These are phyloP conservation scores for Colletotrichum godetiae DNA, from an alignment of 2,329 filamentous ascomycete species.

Conservation along the genomic window DNA sequence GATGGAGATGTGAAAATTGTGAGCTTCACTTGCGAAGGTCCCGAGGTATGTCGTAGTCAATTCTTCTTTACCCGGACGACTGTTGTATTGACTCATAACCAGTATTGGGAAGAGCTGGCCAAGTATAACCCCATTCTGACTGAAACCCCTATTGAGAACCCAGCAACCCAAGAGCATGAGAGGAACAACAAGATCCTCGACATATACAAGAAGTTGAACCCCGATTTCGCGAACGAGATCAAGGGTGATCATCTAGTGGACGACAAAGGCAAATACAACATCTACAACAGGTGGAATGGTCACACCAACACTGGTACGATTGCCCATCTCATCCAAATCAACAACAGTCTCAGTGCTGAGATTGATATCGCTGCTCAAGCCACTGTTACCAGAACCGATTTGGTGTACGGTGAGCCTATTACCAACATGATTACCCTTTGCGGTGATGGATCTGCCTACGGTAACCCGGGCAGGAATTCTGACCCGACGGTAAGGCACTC, in stretches of 20 bases:
- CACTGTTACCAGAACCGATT: background rate
- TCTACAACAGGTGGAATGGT: background rate
- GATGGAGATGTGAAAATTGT: background rate
- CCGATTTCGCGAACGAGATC: background rate
- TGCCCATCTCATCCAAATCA: background rate
- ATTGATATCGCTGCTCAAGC: conserved; percentile 9
- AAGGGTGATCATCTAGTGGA: background rate
- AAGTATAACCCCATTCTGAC: background rate
- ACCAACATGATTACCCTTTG: background rate
- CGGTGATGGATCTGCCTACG: background rate
- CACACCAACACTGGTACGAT: background rate
- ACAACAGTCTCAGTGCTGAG: background rate
- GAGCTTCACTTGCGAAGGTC: conserved; percentile 8
- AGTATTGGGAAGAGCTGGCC: background rate
- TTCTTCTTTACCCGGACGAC: background rate
- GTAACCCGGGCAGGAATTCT: background rate
- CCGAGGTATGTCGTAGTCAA: background rate
- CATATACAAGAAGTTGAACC: conserved; percentile 1
- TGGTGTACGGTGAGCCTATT: background rate
- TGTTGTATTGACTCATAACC: background rate
- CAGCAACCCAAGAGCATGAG: background rate
- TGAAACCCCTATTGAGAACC: background rate
- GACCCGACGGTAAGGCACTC: background rate
- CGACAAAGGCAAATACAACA: background rate
- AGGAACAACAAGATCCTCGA: background rate